These are phyloP conservation scores for Xylariaceae sp. DNA, from an alignment of 2,329 filamentous ascomycete genomes.

Conservation along the genomic window DNA sequence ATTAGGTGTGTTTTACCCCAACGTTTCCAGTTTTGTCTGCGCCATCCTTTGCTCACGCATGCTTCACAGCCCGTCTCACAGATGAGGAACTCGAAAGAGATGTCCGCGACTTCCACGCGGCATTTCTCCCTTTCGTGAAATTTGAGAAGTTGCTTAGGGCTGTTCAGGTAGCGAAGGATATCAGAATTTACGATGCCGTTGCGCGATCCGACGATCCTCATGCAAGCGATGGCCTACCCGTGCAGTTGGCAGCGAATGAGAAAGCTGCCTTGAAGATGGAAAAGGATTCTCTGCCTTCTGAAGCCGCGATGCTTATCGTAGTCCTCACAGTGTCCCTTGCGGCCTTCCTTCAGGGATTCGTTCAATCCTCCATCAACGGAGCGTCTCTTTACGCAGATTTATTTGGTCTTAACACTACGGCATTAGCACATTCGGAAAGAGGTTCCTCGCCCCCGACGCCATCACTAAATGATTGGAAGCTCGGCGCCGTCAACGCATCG, in stretches of 20 bases:
- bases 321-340: conserved; percentile 52
- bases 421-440: not conserved
- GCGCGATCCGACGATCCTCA: conserved; percentile 39
- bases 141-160: conserved; percentile 45
- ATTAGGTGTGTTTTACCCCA: conserved; percentile 33
- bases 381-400: conserved; percentile 43
- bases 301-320: conserved; percentile 49
- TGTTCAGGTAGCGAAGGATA: conserved; percentile 50
- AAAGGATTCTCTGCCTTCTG: conserved; percentile 48
- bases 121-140: conserved; percentile 40
- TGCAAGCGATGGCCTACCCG: conserved; percentile 38
- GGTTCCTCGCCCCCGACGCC: not conserved
- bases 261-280: conserved; percentile 48
- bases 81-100: conserved; percentile 48
- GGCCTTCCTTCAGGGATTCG: conserved; percentile 53
- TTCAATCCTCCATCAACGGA: conserved; percentile 53
- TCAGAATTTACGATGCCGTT: conserved; percentile 47
- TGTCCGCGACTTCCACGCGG: conserved; percentile 42
- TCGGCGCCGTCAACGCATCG: conserved; percentile 49
- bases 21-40: not conserved
- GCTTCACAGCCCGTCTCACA: conserved; percentile 44
- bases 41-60: conserved; percentile 16
- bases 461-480: conserved; percentile 44
- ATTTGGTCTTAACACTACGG: conserved; percentile 18
- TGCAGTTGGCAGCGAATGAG: conserved; percentile 45